phyloP scores from a whole-genome alignment of 805 yeast genomes.

The Trichomonascus vanleenenianus region DNA sequence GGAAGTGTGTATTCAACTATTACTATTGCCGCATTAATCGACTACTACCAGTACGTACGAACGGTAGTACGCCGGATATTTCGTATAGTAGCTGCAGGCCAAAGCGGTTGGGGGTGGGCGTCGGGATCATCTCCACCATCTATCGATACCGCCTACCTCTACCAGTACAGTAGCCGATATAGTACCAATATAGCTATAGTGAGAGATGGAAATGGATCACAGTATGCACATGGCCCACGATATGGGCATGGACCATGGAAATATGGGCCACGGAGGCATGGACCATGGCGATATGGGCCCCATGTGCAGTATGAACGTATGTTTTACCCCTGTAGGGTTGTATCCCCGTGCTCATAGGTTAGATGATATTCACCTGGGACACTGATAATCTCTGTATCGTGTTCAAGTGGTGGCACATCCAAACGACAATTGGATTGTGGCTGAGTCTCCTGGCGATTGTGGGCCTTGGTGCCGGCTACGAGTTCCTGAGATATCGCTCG shows the following conservation, averaged over 20 bases:
- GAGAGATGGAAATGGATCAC: not conserved
- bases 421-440: constrained; percentile 42
- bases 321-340: constrained; percentile 1
- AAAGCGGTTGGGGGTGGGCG: no score
- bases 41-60: no score
- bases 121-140: no score
- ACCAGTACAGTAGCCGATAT: not conserved
- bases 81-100: no score
- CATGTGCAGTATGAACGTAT: constrained; percentile 20
- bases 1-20: no score
- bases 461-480: constrained; percentile 50
- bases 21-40: no score
- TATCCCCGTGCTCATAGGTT: not conserved
- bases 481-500: constrained; percentile 37
- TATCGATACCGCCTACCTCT: not conserved
- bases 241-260: constrained; percentile 8
- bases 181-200: not conserved
- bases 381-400: constrained; percentile 66
- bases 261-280: constrained; percentile 17
- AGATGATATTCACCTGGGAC: constrained; percentile 75
- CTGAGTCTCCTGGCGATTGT: constrained; percentile 44
- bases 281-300: constrained; percentile 13
- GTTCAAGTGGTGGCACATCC: constrained; percentile 75
- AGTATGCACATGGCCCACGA: constrained; percentile 14
- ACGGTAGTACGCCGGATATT: no score